phyloP scores from a whole-genome alignment of 768 basidiomycete species.

The Plicaturopsis crispa region DNA sequence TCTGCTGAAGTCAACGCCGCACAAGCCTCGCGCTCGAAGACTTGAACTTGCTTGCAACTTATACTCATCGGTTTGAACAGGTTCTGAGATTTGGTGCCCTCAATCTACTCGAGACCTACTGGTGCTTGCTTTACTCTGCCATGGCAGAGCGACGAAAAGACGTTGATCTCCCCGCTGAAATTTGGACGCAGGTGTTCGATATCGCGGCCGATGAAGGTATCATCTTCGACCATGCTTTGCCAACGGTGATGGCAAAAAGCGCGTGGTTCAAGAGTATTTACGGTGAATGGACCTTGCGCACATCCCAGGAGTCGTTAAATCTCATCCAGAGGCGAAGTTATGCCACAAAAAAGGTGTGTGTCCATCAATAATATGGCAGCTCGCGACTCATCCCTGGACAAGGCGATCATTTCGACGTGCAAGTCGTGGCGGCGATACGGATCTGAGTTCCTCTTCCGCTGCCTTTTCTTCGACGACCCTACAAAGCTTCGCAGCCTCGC shows the following conservation, averaged over 20 bases:
- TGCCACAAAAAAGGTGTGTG: constrained; percentile 58
- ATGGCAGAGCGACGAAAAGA: too few species aligned
- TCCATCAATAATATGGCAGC: background rate
- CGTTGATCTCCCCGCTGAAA: constrained; percentile 61
- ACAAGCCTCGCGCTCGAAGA: too few species aligned
- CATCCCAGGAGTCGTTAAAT: constrained; percentile 52
- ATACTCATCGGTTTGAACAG: too few species aligned
- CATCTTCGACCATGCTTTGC: constrained; percentile 54
- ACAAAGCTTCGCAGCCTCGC: constrained; percentile 45
- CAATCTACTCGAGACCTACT: too few species aligned
- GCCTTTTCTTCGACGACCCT: constrained; percentile 60
- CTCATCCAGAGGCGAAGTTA: constrained; percentile 55
- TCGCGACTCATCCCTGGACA: background rate
- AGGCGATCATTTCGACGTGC: constrained; percentile 69
- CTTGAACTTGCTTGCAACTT: too few species aligned
- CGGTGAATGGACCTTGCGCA: constrained; percentile 48
- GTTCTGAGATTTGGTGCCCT: too few species aligned
- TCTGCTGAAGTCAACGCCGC: too few species aligned
- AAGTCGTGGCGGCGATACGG: constrained; percentile 54
- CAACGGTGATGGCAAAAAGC: constrained; percentile 54
- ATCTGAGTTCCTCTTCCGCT: constrained; percentile 61
- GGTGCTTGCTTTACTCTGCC: too few species aligned
- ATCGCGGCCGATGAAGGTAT: constrained; percentile 64
- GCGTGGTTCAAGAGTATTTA: constrained; percentile 52
- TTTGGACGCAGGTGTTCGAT: constrained; percentile 66